Evolutionary conservation across 2,329 filamentous ascomycete genomes (phyloP).

Genomic region (Nothophoma quercina): DNA sequence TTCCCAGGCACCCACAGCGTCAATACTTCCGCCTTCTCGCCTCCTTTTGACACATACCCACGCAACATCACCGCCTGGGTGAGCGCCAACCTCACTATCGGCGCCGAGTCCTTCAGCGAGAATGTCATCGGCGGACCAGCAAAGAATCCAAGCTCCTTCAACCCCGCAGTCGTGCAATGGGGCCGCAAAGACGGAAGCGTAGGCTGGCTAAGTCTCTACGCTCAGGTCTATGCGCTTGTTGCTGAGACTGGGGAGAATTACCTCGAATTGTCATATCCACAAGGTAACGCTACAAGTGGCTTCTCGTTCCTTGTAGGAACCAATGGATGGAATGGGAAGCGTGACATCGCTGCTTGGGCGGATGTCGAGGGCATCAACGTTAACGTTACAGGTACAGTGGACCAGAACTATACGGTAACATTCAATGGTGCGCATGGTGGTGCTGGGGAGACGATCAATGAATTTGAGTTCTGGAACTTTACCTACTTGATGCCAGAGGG

Average conservation of each 20-base stretch:
- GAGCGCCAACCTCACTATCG: slow-evolving; percentile 64
- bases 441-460: slow-evolving; percentile 46
- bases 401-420: slow-evolving; percentile 49
- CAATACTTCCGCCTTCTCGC: slow-evolving; percentile 62
- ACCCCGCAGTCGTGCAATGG: slow-evolving; percentile 69
- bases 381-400: slow-evolving; percentile 55
- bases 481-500: slow-evolving; percentile 49
- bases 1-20: slow-evolving; percentile 65
- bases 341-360: slow-evolving; percentile 55
- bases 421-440: slow-evolving; percentile 56
- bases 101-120: slow-evolving; percentile 66
- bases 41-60: slow-evolving; percentile 64
- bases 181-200: slow-evolving; percentile 40
- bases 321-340: slow-evolving; percentile 54
- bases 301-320: slow-evolving; percentile 61
- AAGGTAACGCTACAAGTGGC: slow-evolving; percentile 57
- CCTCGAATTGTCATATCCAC: slow-evolving; percentile 63
- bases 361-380: slow-evolving; percentile 60
- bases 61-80: slow-evolving; percentile 69
- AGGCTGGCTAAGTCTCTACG: slow-evolving; percentile 41
- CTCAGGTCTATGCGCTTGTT: slow-evolving; percentile 33
- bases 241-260: slow-evolving; percentile 35
- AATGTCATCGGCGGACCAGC: slow-evolving; percentile 63
- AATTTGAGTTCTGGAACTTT: slow-evolving; percentile 54
- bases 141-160: slow-evolving; percentile 62